Conservation (phyloP, 2,329 filamentous ascomycete species). For the Aphanocladium album region DNA sequence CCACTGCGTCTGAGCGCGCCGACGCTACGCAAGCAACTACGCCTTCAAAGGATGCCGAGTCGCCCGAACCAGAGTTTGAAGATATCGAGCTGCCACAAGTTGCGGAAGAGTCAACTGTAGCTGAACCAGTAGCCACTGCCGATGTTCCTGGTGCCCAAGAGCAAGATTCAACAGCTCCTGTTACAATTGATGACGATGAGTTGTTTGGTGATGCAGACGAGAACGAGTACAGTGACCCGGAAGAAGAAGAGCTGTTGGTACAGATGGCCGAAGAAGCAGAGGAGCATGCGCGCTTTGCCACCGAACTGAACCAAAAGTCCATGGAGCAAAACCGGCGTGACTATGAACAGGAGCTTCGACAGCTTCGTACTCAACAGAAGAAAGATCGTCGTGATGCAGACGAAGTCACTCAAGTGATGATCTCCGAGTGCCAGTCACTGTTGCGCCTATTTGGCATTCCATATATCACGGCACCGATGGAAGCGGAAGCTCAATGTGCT, state of each 20-base stretch:
- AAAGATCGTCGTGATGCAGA: constrained; percentile 94
- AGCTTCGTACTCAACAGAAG: constrained; percentile 88
- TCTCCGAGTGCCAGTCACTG: constrained; percentile 88
- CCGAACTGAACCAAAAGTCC: constrained; percentile 73
- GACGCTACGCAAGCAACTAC: neutral
- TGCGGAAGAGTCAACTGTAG: neutral
- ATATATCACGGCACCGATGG: constrained; percentile 97
- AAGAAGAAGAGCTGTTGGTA: constrained; percentile 82
- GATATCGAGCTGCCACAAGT: constrained; percentile 26
- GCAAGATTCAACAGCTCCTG: neutral
- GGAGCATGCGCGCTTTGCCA: constrained; percentile 90
- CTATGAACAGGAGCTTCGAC: constrained; percentile 82
- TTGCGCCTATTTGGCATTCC: constrained; percentile 87
- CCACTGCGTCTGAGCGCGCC: neutral
- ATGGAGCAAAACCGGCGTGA: constrained; percentile 65
- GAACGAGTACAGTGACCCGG: constrained; percentile 74
- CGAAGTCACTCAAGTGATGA: constrained; percentile 94
- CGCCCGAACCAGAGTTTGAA: constrained; percentile 30
- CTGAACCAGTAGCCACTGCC: neutral
- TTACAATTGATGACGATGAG: constrained; percentile 33
- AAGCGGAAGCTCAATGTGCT: constrained; percentile 96
- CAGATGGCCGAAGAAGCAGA: constrained; percentile 87
- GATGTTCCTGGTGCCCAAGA: neutral
- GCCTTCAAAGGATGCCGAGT: constrained; percentile 7
- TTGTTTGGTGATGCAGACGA: constrained; percentile 58